Evolutionary conservation across 2,329 filamentous ascomycete species (phyloP).

Genomic region (Diaporthe citrichinensis): DNA sequence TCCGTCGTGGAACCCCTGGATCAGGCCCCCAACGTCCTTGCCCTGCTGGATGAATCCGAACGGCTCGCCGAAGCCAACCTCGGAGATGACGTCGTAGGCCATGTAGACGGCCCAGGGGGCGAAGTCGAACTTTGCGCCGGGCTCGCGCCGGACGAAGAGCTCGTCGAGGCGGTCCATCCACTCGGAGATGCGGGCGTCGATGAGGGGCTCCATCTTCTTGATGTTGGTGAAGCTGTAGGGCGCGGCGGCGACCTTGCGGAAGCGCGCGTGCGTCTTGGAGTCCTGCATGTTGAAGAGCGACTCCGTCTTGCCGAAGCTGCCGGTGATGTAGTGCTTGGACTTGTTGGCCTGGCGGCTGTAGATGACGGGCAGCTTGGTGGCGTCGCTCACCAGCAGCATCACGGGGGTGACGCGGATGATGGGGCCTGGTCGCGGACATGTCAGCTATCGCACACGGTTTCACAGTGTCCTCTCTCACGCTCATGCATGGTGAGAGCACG

Average conservation of each 20-base stretch:
- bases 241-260: slow-evolving; percentile 67
- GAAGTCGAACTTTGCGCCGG: slow-evolving; percentile 65
- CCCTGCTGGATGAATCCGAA: slow-evolving; percentile 69
- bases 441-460: background rate
- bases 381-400: slow-evolving; percentile 66
- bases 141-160: slow-evolving; percentile 56
- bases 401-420: slow-evolving; percentile 68
- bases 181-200: slow-evolving; percentile 64
- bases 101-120: slow-evolving; percentile 68
- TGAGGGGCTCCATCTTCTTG: slow-evolving; percentile 70
- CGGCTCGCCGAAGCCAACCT: slow-evolving; percentile 61
- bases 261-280: slow-evolving; percentile 63
- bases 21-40: slow-evolving; percentile 66
- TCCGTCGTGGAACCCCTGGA: slow-evolving; percentile 68
- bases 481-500: background rate
- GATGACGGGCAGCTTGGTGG: slow-evolving; percentile 67
- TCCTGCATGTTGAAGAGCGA: slow-evolving; percentile 71
- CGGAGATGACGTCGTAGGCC: slow-evolving; percentile 71
- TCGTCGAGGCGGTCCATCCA: slow-evolving; percentile 65
- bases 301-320: slow-evolving; percentile 68
- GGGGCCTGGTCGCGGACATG: slow-evolving; percentile 54
- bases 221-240: slow-evolving; percentile 70
- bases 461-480: background rate
- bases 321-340: slow-evolving; percentile 70
- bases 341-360: slow-evolving; percentile 70